A percentile compares a stretch with the other conserved stretches of the same genome.
phyloP scores from a whole-genome alignment of 1,139 yeast genomes.

The Ogataea hybrid region DNA sequence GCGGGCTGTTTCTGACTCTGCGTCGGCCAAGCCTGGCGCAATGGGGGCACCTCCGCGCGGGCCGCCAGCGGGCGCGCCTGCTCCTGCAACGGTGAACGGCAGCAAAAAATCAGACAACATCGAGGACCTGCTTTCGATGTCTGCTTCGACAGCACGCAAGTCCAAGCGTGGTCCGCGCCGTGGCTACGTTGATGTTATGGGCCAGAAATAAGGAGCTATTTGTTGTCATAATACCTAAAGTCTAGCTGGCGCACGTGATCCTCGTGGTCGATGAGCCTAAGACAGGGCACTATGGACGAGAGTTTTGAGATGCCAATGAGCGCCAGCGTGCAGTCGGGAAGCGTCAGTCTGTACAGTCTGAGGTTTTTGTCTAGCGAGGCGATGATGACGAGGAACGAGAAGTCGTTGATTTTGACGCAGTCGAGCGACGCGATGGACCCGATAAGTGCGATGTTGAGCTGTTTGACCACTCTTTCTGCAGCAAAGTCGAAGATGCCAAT shows the following conservation, averaged over 20 bases:
- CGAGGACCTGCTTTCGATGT: constrained; percentile 65
- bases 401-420: constrained; percentile 9
- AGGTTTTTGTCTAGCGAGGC: constrained; percentile 22
- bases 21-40: constrained; percentile 7
- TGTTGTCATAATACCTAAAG: constrained; percentile 12
- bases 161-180: constrained; percentile 67
- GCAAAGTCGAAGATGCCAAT: constrained; percentile 23
- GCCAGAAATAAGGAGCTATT: constrained; percentile 33
- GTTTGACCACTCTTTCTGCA: constrained; percentile 19
- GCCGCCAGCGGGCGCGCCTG: constrained; percentile 15
- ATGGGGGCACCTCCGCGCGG: too few relatives aligned
- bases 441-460: constrained; percentile 21
- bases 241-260: constrained; percentile 5
- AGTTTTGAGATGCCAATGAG: constrained; percentile 14
- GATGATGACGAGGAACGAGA: constrained; percentile 12
- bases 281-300: constrained; percentile 21
- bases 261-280: constrained; percentile 13
- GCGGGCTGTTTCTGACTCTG: constrained; percentile 16
- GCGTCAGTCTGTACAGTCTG: constrained; percentile 14
- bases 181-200: constrained; percentile 76
- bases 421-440: constrained; percentile 26
- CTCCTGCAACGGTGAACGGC: constrained; percentile 3
- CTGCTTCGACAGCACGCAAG: constrained; percentile 40
- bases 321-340: constrained; percentile 12
- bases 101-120: constrained; percentile 38